phyloP scores from a whole-genome alignment of 2,329 filamentous ascomycete species.

The Neophaeococcomyces mojaviensis region DNA sequence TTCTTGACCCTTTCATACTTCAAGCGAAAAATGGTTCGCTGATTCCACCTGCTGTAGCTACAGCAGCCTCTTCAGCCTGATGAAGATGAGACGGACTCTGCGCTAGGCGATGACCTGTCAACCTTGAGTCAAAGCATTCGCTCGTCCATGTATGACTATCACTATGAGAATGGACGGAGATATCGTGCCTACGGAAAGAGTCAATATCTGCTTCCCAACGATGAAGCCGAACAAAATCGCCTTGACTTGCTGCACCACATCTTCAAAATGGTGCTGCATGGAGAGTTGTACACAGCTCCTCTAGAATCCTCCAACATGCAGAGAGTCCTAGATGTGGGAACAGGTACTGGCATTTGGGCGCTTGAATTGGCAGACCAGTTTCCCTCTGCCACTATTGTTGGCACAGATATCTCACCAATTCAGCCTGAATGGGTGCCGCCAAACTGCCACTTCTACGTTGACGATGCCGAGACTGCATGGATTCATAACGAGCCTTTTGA shows the following conservation, averaged over 20 bases:
- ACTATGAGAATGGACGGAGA: conserved; percentile 26
- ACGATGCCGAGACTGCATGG: conserved; percentile 27
- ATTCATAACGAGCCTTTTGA: conserved; percentile 22
- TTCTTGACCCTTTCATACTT: too few species aligned
- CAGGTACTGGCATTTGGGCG: conserved; percentile 32
- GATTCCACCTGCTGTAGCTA: neutral
- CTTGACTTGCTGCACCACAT: conserved; percentile 15
- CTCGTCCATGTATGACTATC: conserved; percentile 25
- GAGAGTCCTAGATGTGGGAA: conserved; percentile 30
- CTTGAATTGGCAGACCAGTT: conserved; percentile 29
- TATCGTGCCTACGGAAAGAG: conserved; percentile 28
- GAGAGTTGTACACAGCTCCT: conserved; percentile 25
- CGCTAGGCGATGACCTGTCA: conserved; percentile 9
- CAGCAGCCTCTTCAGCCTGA: neutral
- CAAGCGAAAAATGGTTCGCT: too few species aligned
- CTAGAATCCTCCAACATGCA: conserved; percentile 19
- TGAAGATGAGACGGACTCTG: conserved; percentile 9
- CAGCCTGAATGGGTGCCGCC: conserved; percentile 23
- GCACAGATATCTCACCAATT: conserved; percentile 34
- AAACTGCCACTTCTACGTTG: conserved; percentile 27
- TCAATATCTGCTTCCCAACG: conserved; percentile 16
- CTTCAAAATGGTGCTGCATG: conserved; percentile 28
- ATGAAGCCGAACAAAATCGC: conserved; percentile 11
- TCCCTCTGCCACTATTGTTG: conserved; percentile 25
- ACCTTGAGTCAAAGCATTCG: conserved; percentile 24